Evolutionary conservation across 495 filamentous ascomycete species (phyloP).

Genomic region (Chaetomidium leptoderma): DNA sequence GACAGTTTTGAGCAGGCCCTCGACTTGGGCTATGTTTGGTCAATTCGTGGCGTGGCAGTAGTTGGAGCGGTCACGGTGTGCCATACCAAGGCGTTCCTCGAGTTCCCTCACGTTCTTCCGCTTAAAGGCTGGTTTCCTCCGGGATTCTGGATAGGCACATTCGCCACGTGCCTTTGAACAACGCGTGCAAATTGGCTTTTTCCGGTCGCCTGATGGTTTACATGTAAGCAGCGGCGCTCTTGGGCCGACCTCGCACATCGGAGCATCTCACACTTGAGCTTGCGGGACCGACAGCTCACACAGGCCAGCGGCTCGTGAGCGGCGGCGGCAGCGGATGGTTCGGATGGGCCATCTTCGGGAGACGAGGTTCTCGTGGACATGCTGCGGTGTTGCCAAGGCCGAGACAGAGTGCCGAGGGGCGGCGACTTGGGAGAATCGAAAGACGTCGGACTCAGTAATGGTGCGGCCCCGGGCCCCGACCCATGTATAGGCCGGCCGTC

Average conservation of each 20-base stretch:
- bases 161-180: slow-evolving; percentile 66
- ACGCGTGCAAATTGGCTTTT: slow-evolving; percentile 65
- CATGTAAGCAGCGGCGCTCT: slow-evolving; percentile 15
- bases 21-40: slow-evolving; percentile 41
- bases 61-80: not conserved
- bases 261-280: slow-evolving; percentile 52
- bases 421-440: slow-evolving; percentile 8
- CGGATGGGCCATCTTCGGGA: slow-evolving; percentile 14
- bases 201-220: slow-evolving; percentile 45
- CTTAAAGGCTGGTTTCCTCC: slow-evolving; percentile 86
- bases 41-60: not conserved
- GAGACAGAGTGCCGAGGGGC: slow-evolving; percentile 13
- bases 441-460: slow-evolving; percentile 6
- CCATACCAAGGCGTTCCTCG: slow-evolving; percentile 70
- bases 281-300: slow-evolving; percentile 55
- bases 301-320: slow-evolving; percentile 46
- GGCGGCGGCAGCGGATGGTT: slow-evolving; percentile 2
- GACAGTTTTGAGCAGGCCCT: slow-evolving; percentile 41
- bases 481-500: slow-evolving; percentile 12
- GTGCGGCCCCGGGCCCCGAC: slow-evolving; percentile 16
- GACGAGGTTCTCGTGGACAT: slow-evolving; percentile 25
- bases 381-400: slow-evolving; percentile 8
- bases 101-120: slow-evolving; percentile 80
- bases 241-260: not conserved
- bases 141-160: slow-evolving; percentile 77